Conservation (phyloP, 2,329 filamentous ascomycete genomes). For the Nemania abortiva region DNA sequence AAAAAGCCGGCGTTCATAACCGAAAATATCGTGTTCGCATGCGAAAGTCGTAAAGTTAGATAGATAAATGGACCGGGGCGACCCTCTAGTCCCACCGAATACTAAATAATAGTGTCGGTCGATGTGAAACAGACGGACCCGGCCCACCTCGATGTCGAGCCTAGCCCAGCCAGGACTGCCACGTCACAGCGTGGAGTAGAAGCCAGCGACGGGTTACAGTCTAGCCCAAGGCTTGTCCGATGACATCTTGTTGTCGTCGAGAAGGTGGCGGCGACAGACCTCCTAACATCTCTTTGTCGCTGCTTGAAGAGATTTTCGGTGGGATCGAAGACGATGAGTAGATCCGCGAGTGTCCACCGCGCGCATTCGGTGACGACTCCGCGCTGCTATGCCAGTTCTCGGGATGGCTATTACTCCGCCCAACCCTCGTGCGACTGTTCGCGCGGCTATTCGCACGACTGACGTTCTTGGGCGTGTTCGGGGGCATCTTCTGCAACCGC, state of each 20-base stretch:
- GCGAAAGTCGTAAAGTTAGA: neutral
- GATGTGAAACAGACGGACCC: constrained; percentile 20
- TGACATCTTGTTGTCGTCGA: constrained; percentile 59
- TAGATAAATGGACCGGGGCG: neutral
- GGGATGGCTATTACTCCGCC: constrained; percentile 61
- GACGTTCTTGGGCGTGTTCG: constrained; percentile 45
- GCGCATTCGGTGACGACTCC: constrained; percentile 49
- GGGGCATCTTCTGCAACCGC: constrained; percentile 64
- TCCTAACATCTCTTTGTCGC: constrained; percentile 59
- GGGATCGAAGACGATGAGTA: constrained; percentile 60
- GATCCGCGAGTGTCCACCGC: constrained; percentile 53
- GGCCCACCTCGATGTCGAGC: constrained; percentile 32
- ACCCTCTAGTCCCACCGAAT: constrained; percentile 1
- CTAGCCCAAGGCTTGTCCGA: constrained; percentile 67
- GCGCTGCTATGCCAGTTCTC: constrained; percentile 56
- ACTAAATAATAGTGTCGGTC: neutral
- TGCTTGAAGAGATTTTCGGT: constrained; percentile 57
- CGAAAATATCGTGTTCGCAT: constrained; percentile 23
- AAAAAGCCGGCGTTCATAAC: neutral
- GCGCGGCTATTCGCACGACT: constrained; percentile 36
- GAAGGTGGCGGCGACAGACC: constrained; percentile 64
- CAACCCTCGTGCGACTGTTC: constrained; percentile 56
- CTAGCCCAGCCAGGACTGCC: constrained; percentile 26
- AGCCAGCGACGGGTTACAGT: constrained; percentile 9
- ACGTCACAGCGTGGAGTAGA: constrained; percentile 3